Conservation (phyloP, 805 yeast species). For the Schwanniomyces vanrijiae region DNA sequence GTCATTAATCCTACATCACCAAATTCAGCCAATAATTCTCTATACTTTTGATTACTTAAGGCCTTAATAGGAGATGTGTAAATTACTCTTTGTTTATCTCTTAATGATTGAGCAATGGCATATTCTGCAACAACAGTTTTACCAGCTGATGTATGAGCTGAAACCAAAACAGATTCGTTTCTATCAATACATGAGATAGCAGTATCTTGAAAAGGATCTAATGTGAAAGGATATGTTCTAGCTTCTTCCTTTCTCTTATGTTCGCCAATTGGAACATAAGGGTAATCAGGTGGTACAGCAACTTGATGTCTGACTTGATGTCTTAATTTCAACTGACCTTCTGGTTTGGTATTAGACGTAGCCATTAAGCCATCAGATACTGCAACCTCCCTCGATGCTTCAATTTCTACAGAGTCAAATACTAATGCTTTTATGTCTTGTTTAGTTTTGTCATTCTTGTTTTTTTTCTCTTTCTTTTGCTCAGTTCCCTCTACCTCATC, state of each 20-base stretch:
- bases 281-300: constrained; percentile 89
- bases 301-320: constrained; percentile 98
- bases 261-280: constrained; percentile 83
- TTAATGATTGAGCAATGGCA: constrained; percentile 92
- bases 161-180: constrained; percentile 89
- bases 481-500: constrained; percentile 20
- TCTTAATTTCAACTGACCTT: constrained; percentile 59
- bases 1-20: constrained; percentile 98
- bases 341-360: constrained; percentile 34
- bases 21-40: constrained; percentile 89
- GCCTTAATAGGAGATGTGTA: constrained; percentile 97
- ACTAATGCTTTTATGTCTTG: constrained; percentile 67
- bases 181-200: constrained; percentile 95
- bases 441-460: constrained; percentile 30
- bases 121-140: constrained; percentile 97
- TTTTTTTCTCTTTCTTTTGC: constrained; percentile 17
- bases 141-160: constrained; percentile 98
- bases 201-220: constrained; percentile 98
- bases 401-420: constrained; percentile 83
- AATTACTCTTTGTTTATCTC: constrained; percentile 90
- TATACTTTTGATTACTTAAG: constrained; percentile 87
- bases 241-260: constrained; percentile 81
- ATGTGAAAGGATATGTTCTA: constrained; percentile 83
- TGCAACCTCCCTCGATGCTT: constrained; percentile 85
- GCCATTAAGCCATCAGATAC: constrained; percentile 65